phyloP scores from a whole-genome alignment of 1,139 yeast species.

The Blastobotrys ciferrii region DNA sequence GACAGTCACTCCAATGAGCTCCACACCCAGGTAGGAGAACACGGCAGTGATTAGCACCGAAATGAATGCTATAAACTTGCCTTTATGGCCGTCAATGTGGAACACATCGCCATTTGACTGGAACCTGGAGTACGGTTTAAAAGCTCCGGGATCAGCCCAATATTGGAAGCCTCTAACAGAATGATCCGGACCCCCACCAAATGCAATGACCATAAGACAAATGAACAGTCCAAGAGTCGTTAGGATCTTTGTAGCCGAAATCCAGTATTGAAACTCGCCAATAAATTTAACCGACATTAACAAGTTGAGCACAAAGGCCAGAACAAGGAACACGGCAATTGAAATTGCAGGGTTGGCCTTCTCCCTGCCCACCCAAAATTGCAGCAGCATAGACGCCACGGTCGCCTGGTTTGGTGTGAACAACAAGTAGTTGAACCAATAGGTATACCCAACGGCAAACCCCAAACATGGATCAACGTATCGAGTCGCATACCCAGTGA shows the following conservation, averaged over 20 bases:
- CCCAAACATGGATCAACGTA: conserved; percentile 71
- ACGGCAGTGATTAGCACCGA: conserved; percentile 36
- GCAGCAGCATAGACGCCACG: conserved; percentile 60
- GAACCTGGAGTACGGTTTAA: conserved; percentile 48
- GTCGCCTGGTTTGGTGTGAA: conserved; percentile 58
- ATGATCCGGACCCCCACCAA: conserved; percentile 78
- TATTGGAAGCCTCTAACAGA: conserved; percentile 62
- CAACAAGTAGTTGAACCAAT: conserved; percentile 61
- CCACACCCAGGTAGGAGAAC: conserved; percentile 76
- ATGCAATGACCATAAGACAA: conserved; percentile 61
- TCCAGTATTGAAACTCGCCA: conserved; percentile 65
- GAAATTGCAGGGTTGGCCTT: conserved; percentile 59
- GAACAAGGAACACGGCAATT: conserved; percentile 65
- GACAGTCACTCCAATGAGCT: conserved; percentile 70
- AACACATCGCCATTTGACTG: conserved; percentile 3
- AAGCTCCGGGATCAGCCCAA: conserved; percentile 57
- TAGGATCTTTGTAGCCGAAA: conserved; percentile 61
- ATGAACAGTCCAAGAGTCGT: conserved; percentile 68
- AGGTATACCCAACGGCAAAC: conserved; percentile 70
- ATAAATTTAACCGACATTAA: conserved; percentile 35
- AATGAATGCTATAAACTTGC: conserved; percentile 57
- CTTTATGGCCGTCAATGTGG: conserved; percentile 46
- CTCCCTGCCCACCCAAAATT: conserved; percentile 56
- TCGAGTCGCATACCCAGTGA: conserved; percentile 66
- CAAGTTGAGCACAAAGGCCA: conserved; percentile 47